These are phyloP conservation scores for Hydrangea macrophylla DNA, from an alignment of 148 eudicot genomes.

Conservation along the genomic window DNA sequence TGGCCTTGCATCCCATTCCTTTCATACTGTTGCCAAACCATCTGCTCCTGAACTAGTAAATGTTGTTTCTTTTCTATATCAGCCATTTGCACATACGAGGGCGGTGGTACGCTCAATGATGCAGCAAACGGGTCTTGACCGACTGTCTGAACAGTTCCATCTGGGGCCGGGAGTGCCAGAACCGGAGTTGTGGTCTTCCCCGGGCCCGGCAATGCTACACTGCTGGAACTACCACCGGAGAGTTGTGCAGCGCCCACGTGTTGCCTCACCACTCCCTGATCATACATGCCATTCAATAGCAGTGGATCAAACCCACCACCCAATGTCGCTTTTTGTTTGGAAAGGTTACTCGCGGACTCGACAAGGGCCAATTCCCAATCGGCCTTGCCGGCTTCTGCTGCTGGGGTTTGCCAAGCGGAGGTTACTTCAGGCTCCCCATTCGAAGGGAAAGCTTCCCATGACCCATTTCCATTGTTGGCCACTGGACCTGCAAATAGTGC, in stretches of 20 bases:
- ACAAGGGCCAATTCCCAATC: slow-evolving; percentile 89
- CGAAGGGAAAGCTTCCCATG: slow-evolving; percentile 61
- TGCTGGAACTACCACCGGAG: slow-evolving; percentile 79
- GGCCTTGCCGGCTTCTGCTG: slow-evolving; percentile 73
- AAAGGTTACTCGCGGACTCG: slow-evolving; percentile 65
- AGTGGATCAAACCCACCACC: slow-evolving; percentile 71
- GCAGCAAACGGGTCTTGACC: slow-evolving; percentile 80
- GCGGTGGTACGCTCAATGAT: slow-evolving; percentile 64
- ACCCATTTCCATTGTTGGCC: slow-evolving; percentile 40
- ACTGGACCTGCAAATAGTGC: slow-evolving; percentile 69
- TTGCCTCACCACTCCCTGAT: slow-evolving; percentile 65
- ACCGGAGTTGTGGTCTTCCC: slow-evolving; percentile 50
- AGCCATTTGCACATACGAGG: slow-evolving; percentile 82
- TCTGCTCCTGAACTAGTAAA: slow-evolving; percentile 70
- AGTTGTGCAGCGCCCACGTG: slow-evolving; percentile 51
- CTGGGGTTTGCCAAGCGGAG: slow-evolving; percentile 86
- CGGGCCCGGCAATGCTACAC: slow-evolving; percentile 60
- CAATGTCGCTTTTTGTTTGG: slow-evolving; percentile 51
- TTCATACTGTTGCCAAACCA: slow-evolving; percentile 81
- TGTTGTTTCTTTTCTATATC: slow-evolving; percentile 93
- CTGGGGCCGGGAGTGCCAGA: slow-evolving; percentile 80
- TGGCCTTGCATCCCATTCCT: slow-evolving; percentile 85
- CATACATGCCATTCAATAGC: slow-evolving; percentile 72
- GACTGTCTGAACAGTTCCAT: slow-evolving; percentile 56
- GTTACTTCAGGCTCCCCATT: slow-evolving; percentile 55